These are phyloP conservation scores for Magnusiomyces clavatus DNA, from an alignment of 1,139 yeast species.

Conservation along the genomic window DNA sequence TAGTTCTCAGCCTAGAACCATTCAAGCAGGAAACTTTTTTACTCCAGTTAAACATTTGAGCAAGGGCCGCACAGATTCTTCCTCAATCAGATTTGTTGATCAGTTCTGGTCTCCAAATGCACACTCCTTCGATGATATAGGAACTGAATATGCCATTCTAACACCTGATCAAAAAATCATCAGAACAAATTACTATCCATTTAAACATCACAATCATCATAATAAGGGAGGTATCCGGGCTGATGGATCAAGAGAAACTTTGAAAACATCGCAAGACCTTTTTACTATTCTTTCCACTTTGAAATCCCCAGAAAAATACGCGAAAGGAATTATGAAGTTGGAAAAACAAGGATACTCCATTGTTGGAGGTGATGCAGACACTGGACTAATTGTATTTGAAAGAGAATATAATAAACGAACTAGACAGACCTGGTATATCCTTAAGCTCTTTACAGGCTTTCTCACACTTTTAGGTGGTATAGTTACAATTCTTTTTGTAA, in stretches of 20 bases:
- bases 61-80: too few relatives aligned
- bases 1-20: conserved; percentile 34
- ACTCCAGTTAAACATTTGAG: conserved; percentile 33
- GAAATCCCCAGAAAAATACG: conserved; percentile 30
- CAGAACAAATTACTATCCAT: conserved; percentile 38
- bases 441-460: conserved; percentile 15
- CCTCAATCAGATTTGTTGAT: conserved; percentile 8
- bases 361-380: conserved; percentile 38
- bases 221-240: conserved; percentile 5
- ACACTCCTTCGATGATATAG: conserved; percentile 8
- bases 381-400: conserved; percentile 35
- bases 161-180: conserved; percentile 38
- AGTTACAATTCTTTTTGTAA: conserved; percentile 15
- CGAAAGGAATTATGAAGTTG: conserved; percentile 32
- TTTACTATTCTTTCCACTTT: conserved; percentile 40
- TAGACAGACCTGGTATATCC: conserved; percentile 14
- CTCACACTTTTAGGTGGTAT: conserved; percentile 15
- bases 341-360: conserved; percentile 41
- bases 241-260: conserved; percentile 1
- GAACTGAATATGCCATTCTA: conserved; percentile 40
- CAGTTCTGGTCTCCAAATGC: conserved; percentile 6
- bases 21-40: conserved; percentile 45
- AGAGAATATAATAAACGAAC: conserved; percentile 20
- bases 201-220: conserved; percentile 25
- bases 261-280: conserved; percentile 35